These are phyloP conservation scores for Phaffomyces antillensis DNA, from an alignment of 805 yeast species.

Conservation along the genomic window DNA sequence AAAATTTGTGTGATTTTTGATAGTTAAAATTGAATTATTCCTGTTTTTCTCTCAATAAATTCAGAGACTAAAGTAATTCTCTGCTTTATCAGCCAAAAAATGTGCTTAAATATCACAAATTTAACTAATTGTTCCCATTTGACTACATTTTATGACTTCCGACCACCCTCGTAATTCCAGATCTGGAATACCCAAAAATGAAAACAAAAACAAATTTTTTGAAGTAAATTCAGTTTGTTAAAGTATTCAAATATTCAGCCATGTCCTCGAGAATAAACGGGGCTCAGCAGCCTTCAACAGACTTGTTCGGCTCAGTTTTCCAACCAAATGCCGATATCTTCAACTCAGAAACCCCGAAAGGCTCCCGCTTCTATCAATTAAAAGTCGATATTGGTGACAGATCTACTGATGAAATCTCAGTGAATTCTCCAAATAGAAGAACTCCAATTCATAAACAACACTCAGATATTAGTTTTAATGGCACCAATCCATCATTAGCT, in stretches of 20 bases:
- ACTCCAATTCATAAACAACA: constrained; percentile 20
- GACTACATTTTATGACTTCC: not conserved
- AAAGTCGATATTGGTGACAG: constrained; percentile 15
- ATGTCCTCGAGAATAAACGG: constrained; percentile 15
- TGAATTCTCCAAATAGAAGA: constrained; percentile 20
- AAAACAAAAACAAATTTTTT: constrained; percentile 1
- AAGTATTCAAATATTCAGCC: not conserved
- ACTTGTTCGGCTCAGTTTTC: constrained; percentile 20
- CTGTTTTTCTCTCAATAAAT: no score
- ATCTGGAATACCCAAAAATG: not conserved
- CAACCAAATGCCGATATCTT: constrained; percentile 19
- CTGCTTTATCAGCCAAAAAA: no score
- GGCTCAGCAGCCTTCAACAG: constrained; percentile 17
- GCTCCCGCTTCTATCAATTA: constrained; percentile 18
- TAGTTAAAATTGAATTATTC: no score
- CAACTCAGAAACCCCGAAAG: constrained; percentile 12
- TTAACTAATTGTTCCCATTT: no score
- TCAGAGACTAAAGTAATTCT: no score
- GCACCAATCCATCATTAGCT: constrained; percentile 17
- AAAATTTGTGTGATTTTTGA: not conserved
- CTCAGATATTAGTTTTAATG: constrained; percentile 13
- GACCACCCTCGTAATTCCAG: not conserved
- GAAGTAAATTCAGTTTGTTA: not conserved
- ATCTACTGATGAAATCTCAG: constrained; percentile 16
- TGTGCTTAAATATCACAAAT: no score